These are phyloP conservation scores for Piper betle DNA, from an alignment of 164 flowering plant species.

Conservation along the genomic window DNA sequence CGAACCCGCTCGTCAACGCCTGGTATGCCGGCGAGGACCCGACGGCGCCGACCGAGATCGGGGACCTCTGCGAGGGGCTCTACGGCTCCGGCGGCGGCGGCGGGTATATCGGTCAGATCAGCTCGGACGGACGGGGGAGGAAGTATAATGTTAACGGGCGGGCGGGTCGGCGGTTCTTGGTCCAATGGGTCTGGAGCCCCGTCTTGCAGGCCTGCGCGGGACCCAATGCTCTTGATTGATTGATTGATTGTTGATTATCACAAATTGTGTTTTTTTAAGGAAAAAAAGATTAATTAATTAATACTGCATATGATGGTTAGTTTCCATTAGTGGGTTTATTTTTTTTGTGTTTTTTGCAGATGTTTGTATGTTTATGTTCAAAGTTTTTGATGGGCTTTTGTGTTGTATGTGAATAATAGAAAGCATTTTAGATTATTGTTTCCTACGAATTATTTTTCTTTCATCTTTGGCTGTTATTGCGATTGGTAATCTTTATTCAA, in stretches of 20 bases:
- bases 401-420: no score
- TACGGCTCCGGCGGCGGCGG: conserved; percentile 97
- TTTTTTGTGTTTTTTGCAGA: background rate
- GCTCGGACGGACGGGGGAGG: conserved; percentile 51
- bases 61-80: conserved; percentile 82
- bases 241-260: conserved; percentile 7
- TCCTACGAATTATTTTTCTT: no score
- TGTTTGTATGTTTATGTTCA: background rate
- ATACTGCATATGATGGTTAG: no score
- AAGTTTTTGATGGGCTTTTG: background rate
- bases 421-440: no score
- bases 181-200: conserved; percentile 95
- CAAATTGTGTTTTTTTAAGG: no score
- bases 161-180: conserved; percentile 56
- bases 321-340: no score
- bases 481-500: no score
- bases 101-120: conserved; percentile 80
- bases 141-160: conserved; percentile 64
- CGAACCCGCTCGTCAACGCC: conserved; percentile 49
- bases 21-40: no score
- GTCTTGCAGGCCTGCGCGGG: conserved; percentile 70
- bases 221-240: conserved; percentile 71
- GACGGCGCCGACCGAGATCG: conserved; percentile 87
- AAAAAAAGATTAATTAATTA: no score
- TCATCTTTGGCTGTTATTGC: no score